Evolutionary conservation across 1,284 basidiomycete species (phyloP).

Genomic region (Fomes fomentarius): DNA sequence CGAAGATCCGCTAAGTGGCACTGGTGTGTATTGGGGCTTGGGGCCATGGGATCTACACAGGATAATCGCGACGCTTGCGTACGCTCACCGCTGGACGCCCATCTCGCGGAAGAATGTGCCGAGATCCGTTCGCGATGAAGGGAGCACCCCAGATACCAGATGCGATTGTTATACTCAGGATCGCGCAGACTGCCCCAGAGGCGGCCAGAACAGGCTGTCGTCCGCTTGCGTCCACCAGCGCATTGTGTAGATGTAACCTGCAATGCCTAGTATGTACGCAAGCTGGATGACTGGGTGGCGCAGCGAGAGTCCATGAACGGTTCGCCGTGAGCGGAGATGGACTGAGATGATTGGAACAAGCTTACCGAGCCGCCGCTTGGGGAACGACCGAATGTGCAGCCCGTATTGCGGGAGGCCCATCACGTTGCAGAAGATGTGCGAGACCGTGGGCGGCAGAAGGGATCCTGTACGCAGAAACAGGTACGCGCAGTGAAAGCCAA

Average conservation of each 20-base stretch:
- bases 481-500: slow-evolving; percentile 89
- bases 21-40: neutral
- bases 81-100: neutral
- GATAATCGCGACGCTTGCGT: neutral
- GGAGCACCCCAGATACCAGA: neutral
- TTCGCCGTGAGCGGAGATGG: slow-evolving; percentile 6
- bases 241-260: slow-evolving; percentile 37
- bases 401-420: slow-evolving; percentile 83
- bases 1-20: neutral
- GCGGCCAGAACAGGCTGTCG: slow-evolving; percentile 33
- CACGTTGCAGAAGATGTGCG: slow-evolving; percentile 92
- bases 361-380: slow-evolving; percentile 32
- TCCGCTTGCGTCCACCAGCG: slow-evolving; percentile 31
- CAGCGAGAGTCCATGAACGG: neutral
- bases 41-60: neutral
- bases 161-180: slow-evolving; percentile 6
- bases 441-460: slow-evolving; percentile 62
- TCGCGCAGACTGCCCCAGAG: slow-evolving; percentile 13
- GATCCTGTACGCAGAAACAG: slow-evolving; percentile 83
- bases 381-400: slow-evolving; percentile 38
- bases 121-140: neutral
- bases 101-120: neutral
- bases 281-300: slow-evolving; percentile 30
- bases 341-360: neutral
- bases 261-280: slow-evolving; percentile 35